Percentiles rank a stretch among this genome's conserved stretches.
These are phyloP conservation scores for Sherardia arvensis DNA, from an alignment of 257 asterid species.

Conservation along the genomic window DNA sequence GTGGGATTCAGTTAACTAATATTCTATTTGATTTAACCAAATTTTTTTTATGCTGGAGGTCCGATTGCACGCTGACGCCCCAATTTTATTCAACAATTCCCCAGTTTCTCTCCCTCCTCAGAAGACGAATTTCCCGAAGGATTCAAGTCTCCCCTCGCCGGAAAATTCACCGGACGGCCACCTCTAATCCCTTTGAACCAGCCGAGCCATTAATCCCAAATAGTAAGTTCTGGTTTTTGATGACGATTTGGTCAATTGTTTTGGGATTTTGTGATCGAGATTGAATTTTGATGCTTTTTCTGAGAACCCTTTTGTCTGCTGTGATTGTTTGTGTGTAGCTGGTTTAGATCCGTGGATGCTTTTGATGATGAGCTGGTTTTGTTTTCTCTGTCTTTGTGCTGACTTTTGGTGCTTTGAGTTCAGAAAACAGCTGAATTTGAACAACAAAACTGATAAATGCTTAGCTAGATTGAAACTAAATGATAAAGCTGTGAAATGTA, in stretches of 20 bases:
- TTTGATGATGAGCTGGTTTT: not conserved
- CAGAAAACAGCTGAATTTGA: too few relatives aligned
- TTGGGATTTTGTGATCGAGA: not conserved
- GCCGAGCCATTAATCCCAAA: slow-evolving; percentile 29
- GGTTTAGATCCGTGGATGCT: not conserved
- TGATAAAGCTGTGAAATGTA: too few relatives aligned
- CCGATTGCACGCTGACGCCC: too few relatives aligned
- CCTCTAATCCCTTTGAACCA: not conserved
- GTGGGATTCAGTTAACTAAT: too few relatives aligned
- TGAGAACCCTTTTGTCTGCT: not conserved
- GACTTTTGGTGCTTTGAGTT: not conserved
- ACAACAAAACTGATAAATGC: too few relatives aligned
- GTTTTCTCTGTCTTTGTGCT: not conserved
- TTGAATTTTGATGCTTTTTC: not conserved
- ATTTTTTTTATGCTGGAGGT: too few relatives aligned
- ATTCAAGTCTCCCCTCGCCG: slow-evolving; percentile 3
- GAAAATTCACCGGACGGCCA: not conserved
- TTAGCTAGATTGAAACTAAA: too few relatives aligned
- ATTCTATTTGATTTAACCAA: too few relatives aligned
- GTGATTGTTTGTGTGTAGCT: not conserved
- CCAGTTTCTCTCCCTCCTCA: slow-evolving; percentile 6
- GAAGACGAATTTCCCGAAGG: slow-evolving; percentile 1
- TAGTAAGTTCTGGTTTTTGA: slow-evolving; percentile 25
- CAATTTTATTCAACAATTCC: not conserved
- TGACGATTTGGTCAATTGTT: slow-evolving; percentile 1